A percentile compares a stretch with the other conserved stretches of the same genome.
Evolutionary conservation across 2,329 filamentous ascomycete species (phyloP).

Genomic region (Cordyceps sp.): DNA sequence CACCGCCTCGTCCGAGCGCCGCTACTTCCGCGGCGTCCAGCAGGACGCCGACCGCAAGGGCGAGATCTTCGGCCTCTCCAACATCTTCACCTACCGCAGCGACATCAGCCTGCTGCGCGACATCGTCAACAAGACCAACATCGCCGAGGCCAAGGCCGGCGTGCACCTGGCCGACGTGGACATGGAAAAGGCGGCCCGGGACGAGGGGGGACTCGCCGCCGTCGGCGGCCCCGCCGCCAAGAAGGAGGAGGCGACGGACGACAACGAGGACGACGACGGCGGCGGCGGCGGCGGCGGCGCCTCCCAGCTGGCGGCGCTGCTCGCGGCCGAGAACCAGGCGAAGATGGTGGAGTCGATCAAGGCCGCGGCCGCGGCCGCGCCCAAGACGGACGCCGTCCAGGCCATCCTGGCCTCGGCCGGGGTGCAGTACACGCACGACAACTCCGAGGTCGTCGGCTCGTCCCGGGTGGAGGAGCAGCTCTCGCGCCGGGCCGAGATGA

Average conservation of each 20-base stretch:
- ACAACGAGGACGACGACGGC: slow-evolving; percentile 52
- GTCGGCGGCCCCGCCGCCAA: no score
- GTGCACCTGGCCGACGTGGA: slow-evolving; percentile 68
- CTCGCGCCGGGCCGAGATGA: slow-evolving; percentile 56
- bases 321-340: slow-evolving; percentile 29
- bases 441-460: slow-evolving; percentile 83
- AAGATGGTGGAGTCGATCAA: slow-evolving; percentile 16
- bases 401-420: slow-evolving; percentile 79
- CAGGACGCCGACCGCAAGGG: slow-evolving; percentile 68
- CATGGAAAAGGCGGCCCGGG: slow-evolving; percentile 41
- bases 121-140: slow-evolving; percentile 96
- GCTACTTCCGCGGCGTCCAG: slow-evolving; percentile 92
- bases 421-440: slow-evolving; percentile 91
- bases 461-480: slow-evolving; percentile 83
- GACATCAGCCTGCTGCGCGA: slow-evolving; percentile 74
- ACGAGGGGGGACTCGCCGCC: no score
- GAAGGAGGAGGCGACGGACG: slow-evolving; percentile 27
- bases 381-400: slow-evolving; percentile 58
- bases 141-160: slow-evolving; percentile 80
- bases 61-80: slow-evolving; percentile 81
- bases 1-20: slow-evolving; percentile 75
- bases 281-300: no score
- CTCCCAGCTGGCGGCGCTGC: slow-evolving; percentile 47
- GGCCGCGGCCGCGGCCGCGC: slow-evolving; percentile 18
- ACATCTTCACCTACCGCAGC: slow-evolving; percentile 70